Percentiles rank a stretch among this genome's conserved stretches.
phyloP scores from a whole-genome alignment of 2,329 filamentous ascomycete species.

The Aspergillus proliferans region DNA sequence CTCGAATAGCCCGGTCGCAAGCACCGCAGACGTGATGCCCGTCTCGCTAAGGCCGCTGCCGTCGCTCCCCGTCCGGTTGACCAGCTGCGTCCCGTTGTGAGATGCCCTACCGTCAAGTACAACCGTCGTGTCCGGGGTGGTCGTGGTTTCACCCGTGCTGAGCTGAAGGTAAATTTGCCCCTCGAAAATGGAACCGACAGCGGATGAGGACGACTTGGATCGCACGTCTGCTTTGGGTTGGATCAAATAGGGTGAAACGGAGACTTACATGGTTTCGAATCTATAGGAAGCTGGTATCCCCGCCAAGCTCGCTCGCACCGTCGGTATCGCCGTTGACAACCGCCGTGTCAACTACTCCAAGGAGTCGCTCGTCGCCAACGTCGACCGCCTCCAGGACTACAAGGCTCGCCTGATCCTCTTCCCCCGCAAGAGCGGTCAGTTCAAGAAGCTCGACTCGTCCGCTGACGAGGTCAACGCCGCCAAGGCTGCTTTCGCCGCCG shows the following conservation, averaged over 20 bases:
- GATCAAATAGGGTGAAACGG: not conserved
- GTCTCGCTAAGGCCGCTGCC: conserved; percentile 89
- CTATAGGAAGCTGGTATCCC: conserved; percentile 85
- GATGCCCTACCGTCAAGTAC: conserved; percentile 98
- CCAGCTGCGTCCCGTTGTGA: conserved; percentile 90
- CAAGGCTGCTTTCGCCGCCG: conserved; percentile 48
- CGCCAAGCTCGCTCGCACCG: conserved; percentile 87
- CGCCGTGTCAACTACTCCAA: conserved; percentile 96
- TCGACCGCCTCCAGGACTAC: conserved; percentile 97
- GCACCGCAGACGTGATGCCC: conserved; percentile 82
- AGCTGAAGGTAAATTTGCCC: conserved; percentile 76
- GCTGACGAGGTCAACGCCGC: conserved; percentile 74
- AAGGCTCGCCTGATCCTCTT: conserved; percentile 93
- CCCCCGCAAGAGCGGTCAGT: conserved; percentile 87
- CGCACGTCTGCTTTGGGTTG: not conserved
- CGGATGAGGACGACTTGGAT: not conserved
- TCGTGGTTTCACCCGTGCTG: conserved; percentile 93
- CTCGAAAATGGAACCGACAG: not conserved
- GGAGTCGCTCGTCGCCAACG: conserved; percentile 90
- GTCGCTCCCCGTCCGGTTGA: conserved; percentile 95
- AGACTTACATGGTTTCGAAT: conserved; percentile 18
- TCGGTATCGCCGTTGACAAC: conserved; percentile 94
- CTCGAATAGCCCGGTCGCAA: conserved; percentile 81
- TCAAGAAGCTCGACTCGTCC: conserved; percentile 85
- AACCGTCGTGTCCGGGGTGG: conserved; percentile 96